Conservation (phyloP, 139 green algal genomes). For the Chlorella sp. region DNA sequence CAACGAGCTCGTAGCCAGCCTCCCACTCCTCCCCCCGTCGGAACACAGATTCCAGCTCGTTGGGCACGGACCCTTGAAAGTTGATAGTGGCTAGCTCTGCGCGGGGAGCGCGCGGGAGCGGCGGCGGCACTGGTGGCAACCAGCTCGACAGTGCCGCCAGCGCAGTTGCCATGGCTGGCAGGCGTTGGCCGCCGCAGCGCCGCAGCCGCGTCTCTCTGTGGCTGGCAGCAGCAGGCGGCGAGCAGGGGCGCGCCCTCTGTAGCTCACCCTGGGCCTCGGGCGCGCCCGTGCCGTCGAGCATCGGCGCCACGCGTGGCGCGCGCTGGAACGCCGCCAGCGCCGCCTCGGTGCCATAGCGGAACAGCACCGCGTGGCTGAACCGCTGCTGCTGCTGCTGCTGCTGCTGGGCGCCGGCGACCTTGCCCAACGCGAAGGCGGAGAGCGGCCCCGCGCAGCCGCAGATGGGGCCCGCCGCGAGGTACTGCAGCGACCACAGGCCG, state of each 20-base stretch:
- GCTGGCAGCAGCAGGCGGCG: too few relatives aligned
- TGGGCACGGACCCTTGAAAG: conserved; percentile 19
- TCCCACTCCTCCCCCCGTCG: conserved; percentile 34
- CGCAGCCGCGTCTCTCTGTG: too few relatives aligned
- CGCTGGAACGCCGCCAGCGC: conserved; percentile 2
- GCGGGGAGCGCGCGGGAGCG: not conserved
- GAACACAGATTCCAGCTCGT: conserved; percentile 43
- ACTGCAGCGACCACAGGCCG: conserved; percentile 41
- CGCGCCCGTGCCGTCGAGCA: conserved; percentile 9
- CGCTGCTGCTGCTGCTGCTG: too few relatives aligned
- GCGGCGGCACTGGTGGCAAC: not conserved
- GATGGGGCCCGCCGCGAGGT: conserved; percentile 29
- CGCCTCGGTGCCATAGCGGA: conserved; percentile 16
- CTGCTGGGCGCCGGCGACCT: too few relatives aligned
- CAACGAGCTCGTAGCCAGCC: conserved; percentile 24
- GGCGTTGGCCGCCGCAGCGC: too few relatives aligned
- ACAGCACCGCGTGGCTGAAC: conserved; percentile 25
- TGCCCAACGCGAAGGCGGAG: too few relatives aligned
- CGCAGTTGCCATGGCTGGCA: too few relatives aligned
- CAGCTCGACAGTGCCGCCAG: too few relatives aligned
- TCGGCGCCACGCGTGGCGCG: conserved; percentile 22
- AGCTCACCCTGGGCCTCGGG: conserved; percentile 7
- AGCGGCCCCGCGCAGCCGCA: conserved; percentile 25
- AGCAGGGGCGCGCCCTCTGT: too few relatives aligned
- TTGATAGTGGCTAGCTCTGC: conserved; percentile 20